Evolutionary conservation across 176 grass and related monocot species (phyloP), one percentile per base, ranked within the genome.

Genomic region (Tuctoria greenei): DNA sequence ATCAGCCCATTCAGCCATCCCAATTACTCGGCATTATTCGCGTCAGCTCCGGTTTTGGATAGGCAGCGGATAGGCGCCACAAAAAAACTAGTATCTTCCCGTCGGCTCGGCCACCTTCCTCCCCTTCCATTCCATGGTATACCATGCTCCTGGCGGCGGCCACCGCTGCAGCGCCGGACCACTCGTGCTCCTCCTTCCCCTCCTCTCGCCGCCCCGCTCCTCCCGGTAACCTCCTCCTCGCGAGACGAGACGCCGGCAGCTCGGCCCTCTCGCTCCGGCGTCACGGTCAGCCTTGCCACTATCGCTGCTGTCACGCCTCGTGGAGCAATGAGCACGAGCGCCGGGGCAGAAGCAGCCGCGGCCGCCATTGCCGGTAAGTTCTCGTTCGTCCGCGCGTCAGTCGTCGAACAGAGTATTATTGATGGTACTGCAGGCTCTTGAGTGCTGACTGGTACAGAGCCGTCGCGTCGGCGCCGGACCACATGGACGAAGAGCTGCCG

Each of bases 121-220:
- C 57, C 72, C 72, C 31, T 73, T 37, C 72, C 72, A 5, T 77
- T 67, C 61, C 85, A 87, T 87, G 85, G 73, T 87, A 78, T 73
- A 73, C 74, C 85, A 87, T 83, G 85, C 79, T 87, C 14, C 80
- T 82, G 79, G 74, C 61, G 41, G 74, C 61, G 24, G 50, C 79
- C 21, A 65, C 73, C 39, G 42, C 79, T 42, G 61, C 74, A 73
- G 41, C 74, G 61, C 67, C 51, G 20, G 68, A 86, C 76, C 36
- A 43, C 64, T 57, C 37, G 17, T 72, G 35, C 50, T 51, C 64
- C 55, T 35, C 57, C 77, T 69, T 86, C 55, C 45, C 69, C 61
- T 55, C 12, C 31, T 42, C 54, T 35, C 42, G 18, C 34, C 41
- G 16, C 68, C 4, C 52, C 10, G 18, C 70, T 4, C 55, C 37